Evolutionary conservation across 768 basidiomycete species (phyloP).

Genomic region (Lactarius evosmus): DNA sequence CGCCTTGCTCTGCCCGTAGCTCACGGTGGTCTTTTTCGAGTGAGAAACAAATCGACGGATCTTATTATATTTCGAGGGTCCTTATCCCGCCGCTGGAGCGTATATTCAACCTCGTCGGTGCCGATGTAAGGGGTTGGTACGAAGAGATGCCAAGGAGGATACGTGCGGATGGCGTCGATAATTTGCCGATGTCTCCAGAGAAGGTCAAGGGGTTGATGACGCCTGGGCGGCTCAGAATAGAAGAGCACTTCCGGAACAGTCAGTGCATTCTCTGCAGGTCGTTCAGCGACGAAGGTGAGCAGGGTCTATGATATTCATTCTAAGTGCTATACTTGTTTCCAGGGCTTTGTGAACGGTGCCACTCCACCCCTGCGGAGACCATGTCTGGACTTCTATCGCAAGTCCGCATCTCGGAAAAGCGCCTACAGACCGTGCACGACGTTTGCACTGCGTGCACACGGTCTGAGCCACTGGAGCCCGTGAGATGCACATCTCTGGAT

Average conservation of each 20-base stretch:
- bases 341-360: constrained; percentile 39
- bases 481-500: constrained; percentile 46
- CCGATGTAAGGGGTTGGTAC: constrained; percentile 84
- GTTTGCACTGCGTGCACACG: constrained; percentile 44
- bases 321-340: background rate
- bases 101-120: constrained; percentile 88
- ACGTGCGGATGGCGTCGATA: constrained; percentile 40
- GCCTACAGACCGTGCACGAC: constrained; percentile 33
- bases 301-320: constrained; percentile 1
- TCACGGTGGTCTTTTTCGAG: constrained; percentile 36
- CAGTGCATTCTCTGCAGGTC: constrained; percentile 69
- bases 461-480: constrained; percentile 35
- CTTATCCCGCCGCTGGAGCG: constrained; percentile 89
- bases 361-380: constrained; percentile 35
- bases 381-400: constrained; percentile 37
- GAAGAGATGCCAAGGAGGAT: constrained; percentile 75
- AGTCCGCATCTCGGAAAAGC: constrained; percentile 35
- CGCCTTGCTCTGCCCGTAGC: background rate
- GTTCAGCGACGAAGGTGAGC: constrained; percentile 50
- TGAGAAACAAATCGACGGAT: constrained; percentile 72
- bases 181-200: constrained; percentile 38
- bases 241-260: constrained; percentile 69
- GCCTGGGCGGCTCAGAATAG: constrained; percentile 51
- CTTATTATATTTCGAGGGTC: constrained; percentile 84
- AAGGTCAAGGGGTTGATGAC: constrained; percentile 33